These are phyloP conservation scores for Bipolaris sorokiniana DNA, from an alignment of 2,329 filamentous ascomycete genomes.

Conservation along the genomic window DNA sequence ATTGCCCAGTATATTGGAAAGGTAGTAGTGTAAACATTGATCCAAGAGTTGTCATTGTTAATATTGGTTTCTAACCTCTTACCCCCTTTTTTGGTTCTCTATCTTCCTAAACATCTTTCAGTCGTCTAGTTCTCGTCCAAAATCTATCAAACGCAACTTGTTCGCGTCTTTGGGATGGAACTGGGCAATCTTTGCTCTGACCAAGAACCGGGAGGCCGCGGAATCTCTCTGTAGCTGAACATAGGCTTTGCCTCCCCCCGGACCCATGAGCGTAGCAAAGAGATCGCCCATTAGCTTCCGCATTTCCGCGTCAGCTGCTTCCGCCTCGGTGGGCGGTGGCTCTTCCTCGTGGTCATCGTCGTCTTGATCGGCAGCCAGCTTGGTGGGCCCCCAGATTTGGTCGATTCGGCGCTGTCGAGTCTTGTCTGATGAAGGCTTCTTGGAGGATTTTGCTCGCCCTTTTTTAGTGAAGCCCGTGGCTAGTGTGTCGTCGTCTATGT, in stretches of 20 bases:
- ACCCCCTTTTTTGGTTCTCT: no score
- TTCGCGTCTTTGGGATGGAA: constrained; percentile 62
- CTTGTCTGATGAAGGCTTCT: constrained; percentile 41
- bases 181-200: constrained; percentile 62
- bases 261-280: constrained; percentile 49
- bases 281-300: constrained; percentile 56
- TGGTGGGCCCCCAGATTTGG: constrained; percentile 53
- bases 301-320: constrained; percentile 57
- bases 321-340: constrained; percentile 50
- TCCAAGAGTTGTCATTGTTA: no score
- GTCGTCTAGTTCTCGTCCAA: constrained; percentile 53
- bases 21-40: no score
- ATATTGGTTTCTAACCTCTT: no score
- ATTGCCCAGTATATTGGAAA: background rate
- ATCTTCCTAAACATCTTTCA: constrained; percentile 17
- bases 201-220: constrained; percentile 60
- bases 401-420: constrained; percentile 59
- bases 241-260: constrained; percentile 53
- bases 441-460: constrained; percentile 53
- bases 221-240: constrained; percentile 58
- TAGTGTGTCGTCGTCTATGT: constrained; percentile 63
- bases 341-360: constrained; percentile 23
- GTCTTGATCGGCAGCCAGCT: constrained; percentile 30
- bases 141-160: constrained; percentile 60
- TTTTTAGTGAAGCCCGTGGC: constrained; percentile 61